Base-by-base conservation (phyloP, 73 alveolate genomes). In the Effrenium voratum region DNA sequence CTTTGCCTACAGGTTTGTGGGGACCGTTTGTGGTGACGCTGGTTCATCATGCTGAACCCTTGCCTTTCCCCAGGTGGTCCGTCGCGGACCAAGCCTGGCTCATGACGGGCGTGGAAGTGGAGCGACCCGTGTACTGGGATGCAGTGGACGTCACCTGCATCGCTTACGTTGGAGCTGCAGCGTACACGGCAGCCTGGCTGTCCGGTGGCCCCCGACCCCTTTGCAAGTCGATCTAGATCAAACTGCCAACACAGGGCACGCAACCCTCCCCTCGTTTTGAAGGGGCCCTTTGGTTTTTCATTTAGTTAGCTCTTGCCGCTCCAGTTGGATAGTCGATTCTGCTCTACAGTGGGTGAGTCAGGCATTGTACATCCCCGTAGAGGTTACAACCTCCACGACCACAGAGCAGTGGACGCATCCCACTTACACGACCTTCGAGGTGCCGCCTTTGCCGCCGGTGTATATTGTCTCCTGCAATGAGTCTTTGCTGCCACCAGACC, bases 61-160 rank as follows among this genome's bases (percentile, higher is more conserved):
- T n/a, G n/a, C n/a, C n/a, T n/a, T n/a, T 63, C n/a, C 16, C 77
- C 47, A 88, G 96, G 96, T 88, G 96, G 96, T 88, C 96, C 15
- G 49, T n/a, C 3, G 2, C 12, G 38, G 96, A 88, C 41, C 55
- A 66, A 40, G 86, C 87, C 44, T 88, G 96, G 96, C 34, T 88
- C 75, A 28, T 55, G 5, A 36, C 30, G 22, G 96, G 96, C 57
- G 86, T 88, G 73, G 96, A 88, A 44, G 86, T 88, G 32, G 66
- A 88, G 86, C 44, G 46, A 24, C 96, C 96, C 2, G 96, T 88
- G 41, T 88, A 88, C 81, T 66, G 82, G 86, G 96, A 88, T 34
- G 96, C 40, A 30, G 96, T 88, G 75, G 82, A 68, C 55, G 96
- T 88, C 75, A 4, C 76, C 16, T 88, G 96, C 73, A 77, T 66